Base-by-base conservation (phyloP, 2,329 filamentous ascomycete species). In the Zymoseptoria brevis region DNA sequence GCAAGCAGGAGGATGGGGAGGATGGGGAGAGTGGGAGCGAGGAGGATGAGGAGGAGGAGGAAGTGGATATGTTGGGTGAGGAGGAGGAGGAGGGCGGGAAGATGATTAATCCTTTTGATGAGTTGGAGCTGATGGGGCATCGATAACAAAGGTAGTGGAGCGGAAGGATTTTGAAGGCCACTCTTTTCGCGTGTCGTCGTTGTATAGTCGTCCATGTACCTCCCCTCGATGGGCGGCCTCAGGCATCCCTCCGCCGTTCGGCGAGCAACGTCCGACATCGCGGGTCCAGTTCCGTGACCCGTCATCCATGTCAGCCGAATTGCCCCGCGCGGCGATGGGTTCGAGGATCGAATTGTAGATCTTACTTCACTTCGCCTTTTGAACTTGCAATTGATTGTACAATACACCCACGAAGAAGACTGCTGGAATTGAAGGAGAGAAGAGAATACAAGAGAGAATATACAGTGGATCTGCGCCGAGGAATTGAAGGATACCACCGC, bases 21-120 rank as follows among this genome's bases (percentile, higher is more conserved):
- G 72, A 74, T 50, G 73, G 70, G 49, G 66, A 66, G 16, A 71
- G 68, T 30, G 72, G 26, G 6, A 72, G 71, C 7, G 69, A 69
- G 1, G 66, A 55, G 11, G 45, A 57, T 9, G 51, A 60, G 3
- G 62, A 59, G 19, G 60, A 62, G 21, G 50, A 57, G n/a, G 62
- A 62, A 8, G 58, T 53, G 53, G 61, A 55, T 35, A 69, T 11
- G 63, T 58, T 61, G 24, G 64, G 61, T 13, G 61, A 54, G 9
- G 60, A 59, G 11, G 57, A 59, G 11, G 57, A 59, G 52, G 56
- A 57, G 53, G 58, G 45, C 3, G 57, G 58, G 24, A 41, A 53
- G 21, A 21, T 19, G 19, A 55, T 55, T 51, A 57, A 57, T 29
- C 56, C 53, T 49, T 58, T 65, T 60, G 63, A 60, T 35, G 59